A percentile compares a stretch with the other conserved stretches of the same genome.
phyloP scores from a whole-genome alignment of 2,329 filamentous ascomycete species.

The Hymenoscyphus repandus region DNA sequence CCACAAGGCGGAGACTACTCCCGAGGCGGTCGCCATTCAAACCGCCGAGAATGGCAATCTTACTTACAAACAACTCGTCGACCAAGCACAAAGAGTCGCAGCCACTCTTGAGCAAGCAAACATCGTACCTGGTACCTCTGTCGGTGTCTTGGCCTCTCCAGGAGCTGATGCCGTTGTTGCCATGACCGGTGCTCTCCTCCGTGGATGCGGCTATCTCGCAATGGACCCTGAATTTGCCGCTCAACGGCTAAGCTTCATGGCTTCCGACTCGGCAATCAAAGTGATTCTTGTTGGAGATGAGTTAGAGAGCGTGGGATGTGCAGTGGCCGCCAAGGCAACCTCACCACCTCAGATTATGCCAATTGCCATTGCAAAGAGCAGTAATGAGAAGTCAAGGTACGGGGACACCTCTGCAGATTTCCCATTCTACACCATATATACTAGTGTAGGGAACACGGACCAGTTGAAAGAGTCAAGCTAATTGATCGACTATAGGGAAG shows the following conservation, averaged over 20 bases:
- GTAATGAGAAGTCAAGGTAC: conserved; percentile 4
- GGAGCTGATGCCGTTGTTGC: conserved; percentile 1
- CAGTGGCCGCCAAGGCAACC: conserved; percentile 1
- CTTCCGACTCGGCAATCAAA: not conserved
- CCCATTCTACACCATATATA: conserved; percentile 3
- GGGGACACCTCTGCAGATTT: conserved; percentile 3
- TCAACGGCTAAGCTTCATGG: conserved; percentile 2
- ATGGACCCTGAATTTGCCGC: conserved; percentile 1
- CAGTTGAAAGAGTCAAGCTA: not conserved
- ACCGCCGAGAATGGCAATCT: not conserved
- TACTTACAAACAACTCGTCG: conserved; percentile 1
- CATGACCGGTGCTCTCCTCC: not conserved
- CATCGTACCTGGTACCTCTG: not conserved
- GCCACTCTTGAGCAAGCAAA: not conserved
- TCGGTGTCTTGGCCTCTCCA: conserved; percentile 1
- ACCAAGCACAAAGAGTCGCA: not conserved
- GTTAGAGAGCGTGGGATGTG: not conserved
- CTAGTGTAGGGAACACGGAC: conserved; percentile 1
- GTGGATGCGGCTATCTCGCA: conserved; percentile 1
- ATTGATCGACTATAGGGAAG: not conserved
- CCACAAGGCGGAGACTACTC: not conserved
- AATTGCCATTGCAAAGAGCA: conserved; percentile 2
- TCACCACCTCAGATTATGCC: conserved; percentile 1
- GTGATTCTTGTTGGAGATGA: conserved; percentile 1
- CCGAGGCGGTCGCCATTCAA: not conserved